Conservation (phyloP, 2,329 filamentous ascomycete species). For the Sclerotinia glacialis region DNA sequence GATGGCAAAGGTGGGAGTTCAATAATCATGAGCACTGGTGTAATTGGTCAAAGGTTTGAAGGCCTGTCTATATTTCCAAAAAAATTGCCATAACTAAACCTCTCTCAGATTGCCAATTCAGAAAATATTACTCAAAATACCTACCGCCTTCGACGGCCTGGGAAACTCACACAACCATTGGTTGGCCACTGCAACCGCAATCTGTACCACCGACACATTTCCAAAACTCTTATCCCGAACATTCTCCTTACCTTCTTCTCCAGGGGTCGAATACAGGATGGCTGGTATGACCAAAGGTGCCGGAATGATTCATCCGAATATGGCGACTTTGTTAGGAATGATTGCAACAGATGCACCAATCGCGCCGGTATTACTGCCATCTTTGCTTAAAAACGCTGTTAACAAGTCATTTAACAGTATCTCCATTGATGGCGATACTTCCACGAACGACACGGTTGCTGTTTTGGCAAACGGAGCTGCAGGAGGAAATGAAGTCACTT, state of each 20-base stretch:
- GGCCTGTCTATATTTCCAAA: not conserved
- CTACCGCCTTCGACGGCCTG: conserved; percentile 68
- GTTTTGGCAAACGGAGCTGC: conserved; percentile 94
- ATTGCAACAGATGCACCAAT: conserved; percentile 90
- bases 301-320: conserved; percentile 98
- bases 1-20: conserved; percentile 56
- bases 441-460: conserved; percentile 93
- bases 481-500: conserved; percentile 63
- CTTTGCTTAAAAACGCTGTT: conserved; percentile 70
- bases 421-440: conserved; percentile 94
- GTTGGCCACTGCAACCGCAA: conserved; percentile 80
- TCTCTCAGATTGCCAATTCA: conserved; percentile 71
- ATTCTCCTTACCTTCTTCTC: conserved; percentile 79
- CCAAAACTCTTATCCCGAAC: conserved; percentile 83
- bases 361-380: conserved; percentile 61
- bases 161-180: conserved; percentile 77
- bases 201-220: conserved; percentile 97
- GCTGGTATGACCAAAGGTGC: conserved; percentile 96
- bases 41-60: conserved; percentile 81
- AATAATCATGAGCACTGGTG: conserved; percentile 98
- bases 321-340: conserved; percentile 89
- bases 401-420: conserved; percentile 93
- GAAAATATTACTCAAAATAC: conserved; percentile 83
- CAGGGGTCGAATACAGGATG: conserved; percentile 71
- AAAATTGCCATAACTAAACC: not conserved